Evolutionary conservation across 2,329 filamentous ascomycete genomes (phyloP).

Genomic region (Colletotrichum endophyticum): DNA sequence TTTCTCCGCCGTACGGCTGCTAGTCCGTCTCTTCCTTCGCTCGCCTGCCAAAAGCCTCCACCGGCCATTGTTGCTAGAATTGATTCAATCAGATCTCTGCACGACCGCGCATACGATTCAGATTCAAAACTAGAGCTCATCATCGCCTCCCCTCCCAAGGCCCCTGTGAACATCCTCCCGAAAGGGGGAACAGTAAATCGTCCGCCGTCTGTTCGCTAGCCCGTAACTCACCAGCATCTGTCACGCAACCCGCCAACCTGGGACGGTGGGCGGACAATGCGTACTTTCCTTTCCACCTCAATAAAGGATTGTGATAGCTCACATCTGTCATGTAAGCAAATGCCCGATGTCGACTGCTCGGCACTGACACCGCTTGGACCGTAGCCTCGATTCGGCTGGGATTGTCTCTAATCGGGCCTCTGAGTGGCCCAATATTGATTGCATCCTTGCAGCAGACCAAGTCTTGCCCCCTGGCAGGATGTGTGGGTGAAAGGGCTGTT

Average conservation of each 20-base stretch:
- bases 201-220: not conserved
- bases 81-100: slow-evolving; percentile 8
- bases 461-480: slow-evolving; percentile 1
- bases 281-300: not conserved
- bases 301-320: not conserved
- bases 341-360: not conserved
- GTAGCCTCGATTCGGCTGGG: not conserved
- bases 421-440: slow-evolving; percentile 12
- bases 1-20: not conserved
- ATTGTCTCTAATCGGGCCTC: slow-evolving; percentile 9
- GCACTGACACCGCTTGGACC: not conserved
- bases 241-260: not conserved
- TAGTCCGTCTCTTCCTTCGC: not conserved
- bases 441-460: slow-evolving; percentile 12
- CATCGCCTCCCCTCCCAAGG: not conserved
- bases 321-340: not conserved
- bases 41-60: not conserved
- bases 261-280: not conserved
- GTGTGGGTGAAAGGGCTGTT: not conserved
- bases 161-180: not conserved
- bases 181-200: not conserved
- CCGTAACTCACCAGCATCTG: not conserved
- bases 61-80: not conserved
- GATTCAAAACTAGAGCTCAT: not conserved
- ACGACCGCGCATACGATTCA: not conserved